Evolutionary conservation across 441 rosid species (phyloP).

Genomic region (Populus hybrid): DNA sequence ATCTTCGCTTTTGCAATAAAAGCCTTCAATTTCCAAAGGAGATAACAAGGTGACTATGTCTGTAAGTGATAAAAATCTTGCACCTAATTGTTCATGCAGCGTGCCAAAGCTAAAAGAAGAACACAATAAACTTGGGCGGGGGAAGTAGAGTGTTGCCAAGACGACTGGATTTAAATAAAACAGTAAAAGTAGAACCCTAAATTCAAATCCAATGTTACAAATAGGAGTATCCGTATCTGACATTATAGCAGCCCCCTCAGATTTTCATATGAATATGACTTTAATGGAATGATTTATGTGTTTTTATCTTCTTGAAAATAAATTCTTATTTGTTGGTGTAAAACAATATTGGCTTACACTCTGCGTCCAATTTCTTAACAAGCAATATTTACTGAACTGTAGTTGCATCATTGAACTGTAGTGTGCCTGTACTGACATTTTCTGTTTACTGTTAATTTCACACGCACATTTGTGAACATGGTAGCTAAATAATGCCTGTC

Average conservation of each 20-base stretch:
- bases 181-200: background rate
- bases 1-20: conserved; percentile 84
- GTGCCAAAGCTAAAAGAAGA: background rate
- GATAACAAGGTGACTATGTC: conserved; percentile 34
- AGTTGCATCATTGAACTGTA: background rate
- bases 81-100: background rate
- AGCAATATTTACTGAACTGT: background rate
- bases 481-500: too few relatives aligned
- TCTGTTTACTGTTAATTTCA: too few relatives aligned
- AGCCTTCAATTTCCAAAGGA: conserved; percentile 89
- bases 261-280: background rate
- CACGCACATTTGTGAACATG: too few relatives aligned
- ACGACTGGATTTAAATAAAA: background rate
- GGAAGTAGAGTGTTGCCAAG: background rate
- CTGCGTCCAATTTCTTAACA: background rate
- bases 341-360: background rate
- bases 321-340: background rate
- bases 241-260: background rate
- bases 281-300: background rate
- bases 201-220: background rate
- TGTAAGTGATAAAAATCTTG: background rate
- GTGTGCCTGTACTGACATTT: too few relatives aligned
- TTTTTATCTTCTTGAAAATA: background rate
- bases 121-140: background rate
- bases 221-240: background rate